phyloP scores from a whole-genome alignment of 352 stramenopile genomes.

The Achlya hypogyna region DNA sequence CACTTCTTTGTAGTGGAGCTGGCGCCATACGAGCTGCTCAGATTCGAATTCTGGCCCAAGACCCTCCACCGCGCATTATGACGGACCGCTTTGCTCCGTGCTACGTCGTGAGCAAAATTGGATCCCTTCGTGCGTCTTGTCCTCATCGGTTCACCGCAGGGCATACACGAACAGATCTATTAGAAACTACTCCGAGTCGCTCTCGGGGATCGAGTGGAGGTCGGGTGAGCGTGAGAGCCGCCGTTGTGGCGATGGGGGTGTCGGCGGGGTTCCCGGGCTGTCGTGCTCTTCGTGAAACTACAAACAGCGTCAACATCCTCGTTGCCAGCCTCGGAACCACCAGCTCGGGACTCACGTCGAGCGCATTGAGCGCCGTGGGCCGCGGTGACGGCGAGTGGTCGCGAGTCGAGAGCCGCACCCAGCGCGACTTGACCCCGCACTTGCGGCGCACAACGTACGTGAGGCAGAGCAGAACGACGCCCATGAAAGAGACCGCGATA shows the following conservation, averaged over 20 bases:
- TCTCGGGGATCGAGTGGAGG: slow-evolving; percentile 13
- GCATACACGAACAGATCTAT: neutral
- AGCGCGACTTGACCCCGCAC: neutral
- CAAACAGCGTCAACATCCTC: neutral
- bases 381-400: neutral
- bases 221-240: slow-evolving; percentile 8
- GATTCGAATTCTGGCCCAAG: too few relatives aligned
- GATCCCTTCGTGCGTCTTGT: too few relatives aligned
- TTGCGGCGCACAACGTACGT: neutral
- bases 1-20: too few relatives aligned
- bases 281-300: neutral
- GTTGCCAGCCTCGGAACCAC: neutral
- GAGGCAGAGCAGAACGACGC: neutral
- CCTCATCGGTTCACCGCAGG: neutral
- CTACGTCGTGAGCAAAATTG: too few relatives aligned
- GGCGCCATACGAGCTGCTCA: too few relatives aligned
- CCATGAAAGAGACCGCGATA: neutral
- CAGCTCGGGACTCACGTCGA: neutral
- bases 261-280: neutral
- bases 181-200: slow-evolving; percentile 6
- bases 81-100: too few relatives aligned
- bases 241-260: slow-evolving; percentile 5
- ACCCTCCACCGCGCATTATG: too few relatives aligned
- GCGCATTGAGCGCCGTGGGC: neutral
- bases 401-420: neutral